Conservation (phyloP, 2,329 filamentous ascomycete species). For the Epichloe brachyelytri region DNA sequence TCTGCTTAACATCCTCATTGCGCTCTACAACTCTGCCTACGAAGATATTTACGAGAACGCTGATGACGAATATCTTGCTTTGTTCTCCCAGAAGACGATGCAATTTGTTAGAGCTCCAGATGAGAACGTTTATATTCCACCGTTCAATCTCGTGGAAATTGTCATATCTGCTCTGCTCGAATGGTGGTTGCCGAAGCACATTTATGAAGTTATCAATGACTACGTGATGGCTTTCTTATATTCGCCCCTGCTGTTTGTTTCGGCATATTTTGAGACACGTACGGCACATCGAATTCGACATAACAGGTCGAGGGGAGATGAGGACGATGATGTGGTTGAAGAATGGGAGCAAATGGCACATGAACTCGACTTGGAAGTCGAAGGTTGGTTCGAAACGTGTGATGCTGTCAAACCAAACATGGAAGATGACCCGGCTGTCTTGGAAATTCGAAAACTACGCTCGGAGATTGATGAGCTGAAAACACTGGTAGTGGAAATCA, state of each 20-base stretch:
- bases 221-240: constrained; percentile 79
- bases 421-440: constrained; percentile 61
- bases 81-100: constrained; percentile 90
- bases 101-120: constrained; percentile 94
- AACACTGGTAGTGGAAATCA: constrained; percentile 26
- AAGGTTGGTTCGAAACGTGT: constrained; percentile 77
- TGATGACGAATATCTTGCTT: constrained; percentile 85
- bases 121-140: constrained; percentile 95
- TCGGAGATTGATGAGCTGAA: constrained; percentile 47
- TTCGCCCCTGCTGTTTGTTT: constrained; percentile 66
- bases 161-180: constrained; percentile 68
- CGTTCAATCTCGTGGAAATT: constrained; percentile 88
- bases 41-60: constrained; percentile 90
- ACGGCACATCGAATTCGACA: constrained; percentile 52
- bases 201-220: constrained; percentile 77
- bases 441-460: constrained; percentile 51
- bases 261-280: constrained; percentile 57
- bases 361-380: constrained; percentile 65
- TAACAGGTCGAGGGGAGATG: constrained; percentile 70
- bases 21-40: constrained; percentile 92
- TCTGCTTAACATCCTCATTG: constrained; percentile 90
- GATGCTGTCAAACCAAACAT: constrained; percentile 67
- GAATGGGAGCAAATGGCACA: constrained; percentile 81
- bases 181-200: constrained; percentile 76
- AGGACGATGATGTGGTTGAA: constrained; percentile 76